Evolutionary conservation across 169 alveolate genomes (phyloP), one percentile per base, ranked within the genome.

Genomic region (Plasmodium relictum): DNA sequence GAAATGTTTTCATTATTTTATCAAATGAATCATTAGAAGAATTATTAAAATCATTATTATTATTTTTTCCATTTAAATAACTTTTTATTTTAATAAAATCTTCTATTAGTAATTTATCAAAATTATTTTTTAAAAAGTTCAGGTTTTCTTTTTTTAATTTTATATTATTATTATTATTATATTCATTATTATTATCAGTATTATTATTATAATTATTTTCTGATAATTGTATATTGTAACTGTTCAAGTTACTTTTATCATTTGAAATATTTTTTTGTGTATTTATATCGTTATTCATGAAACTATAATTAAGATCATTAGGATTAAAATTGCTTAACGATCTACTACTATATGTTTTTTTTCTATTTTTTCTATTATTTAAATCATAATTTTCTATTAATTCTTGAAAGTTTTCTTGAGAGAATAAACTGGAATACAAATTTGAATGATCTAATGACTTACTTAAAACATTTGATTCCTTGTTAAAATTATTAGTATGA

Each of bases 141-240:
- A 39, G 48, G 16, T 58, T 63, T 78, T 48, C 89, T 20, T 69
- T 78, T 78, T 65, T 58, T 58, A 48, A 31, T 63, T 65, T 78
- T 24, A 70, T 58, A 31, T 48, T 58, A 73, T 73, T 58, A 10
- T 16, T 8, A 41, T 20, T 24, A 16, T 10, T 73, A 8, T 26
- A 16, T 2, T 18, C 31, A 24, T 22, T 45, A 37, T 56, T n/a
- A 39, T 18, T 44, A 37, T 7, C 41, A 16, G 3, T 37, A 37
- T 73, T 2, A 58, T 31, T 72, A 59, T 48, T 39, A 41, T 37
- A 31, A 31, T 63, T 14, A 12, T 63, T 52, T 10, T 63, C 73
- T 12, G 22, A 9, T 24, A 22, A 12, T 31, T 31, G 39, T 2
- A 63, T 10, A 63, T 63, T 26, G 6, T 26, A 12, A 63, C 7